Evolutionary conservation across 768 basidiomycete species (phyloP).

Genomic region (Trametes meyenii): DNA sequence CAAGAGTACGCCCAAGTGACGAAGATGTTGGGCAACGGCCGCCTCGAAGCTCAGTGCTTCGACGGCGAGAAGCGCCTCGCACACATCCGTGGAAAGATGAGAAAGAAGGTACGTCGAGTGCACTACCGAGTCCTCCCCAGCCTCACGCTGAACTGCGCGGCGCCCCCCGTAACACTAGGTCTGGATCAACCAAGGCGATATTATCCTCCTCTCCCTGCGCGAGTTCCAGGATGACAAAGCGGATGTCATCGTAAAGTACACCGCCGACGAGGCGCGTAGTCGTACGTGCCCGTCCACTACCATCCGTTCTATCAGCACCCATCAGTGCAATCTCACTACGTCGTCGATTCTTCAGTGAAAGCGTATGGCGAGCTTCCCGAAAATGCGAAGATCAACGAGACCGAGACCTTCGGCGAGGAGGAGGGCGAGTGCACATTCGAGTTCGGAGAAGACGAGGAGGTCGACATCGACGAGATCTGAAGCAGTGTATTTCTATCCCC

Average conservation of each 20-base stretch:
- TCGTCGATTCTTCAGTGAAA: constrained; percentile 62
- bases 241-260: constrained; percentile 99
- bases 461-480: constrained; percentile 91
- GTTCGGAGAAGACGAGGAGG: constrained; percentile 86
- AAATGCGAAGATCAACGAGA: constrained; percentile 97
- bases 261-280: constrained; percentile 91
- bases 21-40: constrained; percentile 99
- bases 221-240: constrained; percentile 99
- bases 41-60: constrained; percentile 94
- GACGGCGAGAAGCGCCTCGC: constrained; percentile 98
- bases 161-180: constrained; percentile 55
- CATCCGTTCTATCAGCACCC: background rate
- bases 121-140: background rate
- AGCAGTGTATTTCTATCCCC: constrained; percentile 31
- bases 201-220: constrained; percentile 90
- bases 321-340: constrained; percentile 2
- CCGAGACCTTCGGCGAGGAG: constrained; percentile 89
- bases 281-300: constrained; percentile 42
- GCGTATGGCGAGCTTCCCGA: constrained; percentile 97
- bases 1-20: constrained; percentile 98
- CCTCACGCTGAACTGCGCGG: background rate
- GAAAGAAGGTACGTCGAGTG: constrained; percentile 81
- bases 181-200: constrained; percentile 99
- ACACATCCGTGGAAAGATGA: constrained; percentile 98
- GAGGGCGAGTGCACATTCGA: constrained; percentile 89